phyloP scores from a whole-genome alignment of 1,284 basidiomycete genomes.

The Boletus semigastroideus region DNA sequence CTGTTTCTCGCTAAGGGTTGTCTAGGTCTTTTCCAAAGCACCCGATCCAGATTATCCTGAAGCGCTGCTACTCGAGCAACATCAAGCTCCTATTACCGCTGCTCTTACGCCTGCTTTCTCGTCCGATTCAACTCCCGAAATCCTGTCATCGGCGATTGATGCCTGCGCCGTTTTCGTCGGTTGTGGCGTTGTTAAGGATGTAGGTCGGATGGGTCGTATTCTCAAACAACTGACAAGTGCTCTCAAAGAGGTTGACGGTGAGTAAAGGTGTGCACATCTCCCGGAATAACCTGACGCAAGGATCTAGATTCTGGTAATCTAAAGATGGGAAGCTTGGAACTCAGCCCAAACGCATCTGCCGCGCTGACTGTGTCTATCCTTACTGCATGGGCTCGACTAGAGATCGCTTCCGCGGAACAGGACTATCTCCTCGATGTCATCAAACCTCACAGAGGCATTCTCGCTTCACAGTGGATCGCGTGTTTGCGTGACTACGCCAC shows the following conservation, averaged over 20 bases:
- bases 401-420: constrained; percentile 77
- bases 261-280: constrained; percentile 1
- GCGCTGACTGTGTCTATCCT: constrained; percentile 94
- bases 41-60: constrained; percentile 94
- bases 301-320: constrained; percentile 75
- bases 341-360: constrained; percentile 91
- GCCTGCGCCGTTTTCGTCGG: constrained; percentile 96
- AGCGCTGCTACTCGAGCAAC: constrained; percentile 91
- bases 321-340: constrained; percentile 84
- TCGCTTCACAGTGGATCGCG: constrained; percentile 88
- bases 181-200: constrained; percentile 92
- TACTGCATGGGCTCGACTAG: constrained; percentile 94
- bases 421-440: constrained; percentile 82
- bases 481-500: constrained; percentile 90
- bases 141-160: constrained; percentile 88
- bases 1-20: constrained; percentile 9
- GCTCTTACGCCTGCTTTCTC: constrained; percentile 98
- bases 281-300: constrained; percentile 10
- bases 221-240: constrained; percentile 86
- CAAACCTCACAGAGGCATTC: constrained; percentile 72
- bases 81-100: constrained; percentile 97
- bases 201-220: constrained; percentile 90
- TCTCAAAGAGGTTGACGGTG: constrained; percentile 88
- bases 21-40: constrained; percentile 78
- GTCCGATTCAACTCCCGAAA: constrained; percentile 93